These are phyloP conservation scores for Lojkania enalia DNA, from an alignment of 2,329 filamentous ascomycete genomes.

Conservation along the genomic window DNA sequence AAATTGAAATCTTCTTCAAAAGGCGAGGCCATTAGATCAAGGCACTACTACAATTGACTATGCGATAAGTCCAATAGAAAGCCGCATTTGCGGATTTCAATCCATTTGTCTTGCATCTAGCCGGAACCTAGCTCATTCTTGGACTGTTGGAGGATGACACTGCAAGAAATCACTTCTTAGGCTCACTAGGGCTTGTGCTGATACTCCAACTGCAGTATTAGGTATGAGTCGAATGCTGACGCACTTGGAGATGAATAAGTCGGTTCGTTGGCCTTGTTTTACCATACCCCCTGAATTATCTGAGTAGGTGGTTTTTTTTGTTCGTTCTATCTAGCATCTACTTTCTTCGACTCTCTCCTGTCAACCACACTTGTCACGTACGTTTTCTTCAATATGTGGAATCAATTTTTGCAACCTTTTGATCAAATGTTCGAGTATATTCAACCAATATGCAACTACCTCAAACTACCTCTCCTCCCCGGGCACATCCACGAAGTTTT, in stretches of 20 bases:
- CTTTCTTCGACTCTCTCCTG: background rate
- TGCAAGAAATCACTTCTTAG: no score
- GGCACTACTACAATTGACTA: no score
- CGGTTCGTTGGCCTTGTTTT: background rate
- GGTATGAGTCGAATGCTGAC: no score
- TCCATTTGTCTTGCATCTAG: no score
- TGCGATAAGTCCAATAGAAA: no score
- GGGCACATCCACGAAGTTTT: conserved; percentile 1
- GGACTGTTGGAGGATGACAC: no score
- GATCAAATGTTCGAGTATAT: background rate
- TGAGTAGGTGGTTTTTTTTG: background rate
- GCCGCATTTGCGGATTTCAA: no score
- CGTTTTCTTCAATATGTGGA: background rate
- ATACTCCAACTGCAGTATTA: no score
- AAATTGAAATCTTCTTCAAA: no score
- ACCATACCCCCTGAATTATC: background rate
- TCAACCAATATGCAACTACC: background rate
- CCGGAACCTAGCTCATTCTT: no score
- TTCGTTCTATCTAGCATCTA: background rate
- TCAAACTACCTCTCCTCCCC: conserved; percentile 1
- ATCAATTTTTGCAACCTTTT: background rate
- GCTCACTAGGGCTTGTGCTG: no score
- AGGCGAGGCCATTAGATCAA: no score
- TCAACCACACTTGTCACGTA: background rate
- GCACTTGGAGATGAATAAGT: background rate